Conservation (phyloP, 371 early-diverging fungal species). For the Rhizopus delemar region DNA sequence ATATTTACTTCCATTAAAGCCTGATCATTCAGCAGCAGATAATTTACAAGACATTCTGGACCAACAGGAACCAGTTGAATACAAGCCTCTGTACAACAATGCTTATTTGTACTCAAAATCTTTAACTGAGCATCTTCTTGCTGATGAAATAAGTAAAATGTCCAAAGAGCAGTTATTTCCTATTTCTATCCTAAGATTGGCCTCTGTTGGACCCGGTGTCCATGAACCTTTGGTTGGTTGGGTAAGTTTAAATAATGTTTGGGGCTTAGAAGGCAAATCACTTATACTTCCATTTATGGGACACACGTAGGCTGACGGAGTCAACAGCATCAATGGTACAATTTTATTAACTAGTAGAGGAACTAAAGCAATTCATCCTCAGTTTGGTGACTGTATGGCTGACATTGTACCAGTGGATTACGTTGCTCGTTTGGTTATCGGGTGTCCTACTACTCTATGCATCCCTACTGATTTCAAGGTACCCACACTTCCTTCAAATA, state of each 20-base stretch:
- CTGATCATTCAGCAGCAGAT: constrained; percentile 37
- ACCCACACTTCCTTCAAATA: not conserved
- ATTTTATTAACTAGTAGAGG: constrained; percentile 45
- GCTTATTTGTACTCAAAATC: constrained; percentile 60
- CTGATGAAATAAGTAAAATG: constrained; percentile 45
- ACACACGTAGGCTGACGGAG: constrained; percentile 51
- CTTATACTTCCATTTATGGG: not conserved
- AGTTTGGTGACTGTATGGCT: constrained; percentile 36
- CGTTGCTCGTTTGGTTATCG: constrained; percentile 45
- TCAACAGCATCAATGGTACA: constrained; percentile 55
- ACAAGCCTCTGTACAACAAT: constrained; percentile 44
- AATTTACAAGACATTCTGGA: constrained; percentile 14
- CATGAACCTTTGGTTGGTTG: constrained; percentile 62
- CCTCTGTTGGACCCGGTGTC: constrained; percentile 56
- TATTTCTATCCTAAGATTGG: constrained; percentile 57
- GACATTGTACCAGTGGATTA: constrained; percentile 63
- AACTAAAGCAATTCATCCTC: constrained; percentile 37
- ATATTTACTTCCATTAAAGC: constrained; percentile 46
- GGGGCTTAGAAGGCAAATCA: not conserved
- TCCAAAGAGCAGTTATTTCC: constrained; percentile 34
- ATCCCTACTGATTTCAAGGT: constrained; percentile 19
- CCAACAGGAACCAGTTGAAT: constrained; percentile 10
- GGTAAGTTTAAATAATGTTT: constrained; percentile 37
- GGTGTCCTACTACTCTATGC: constrained; percentile 34
- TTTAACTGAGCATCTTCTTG: constrained; percentile 57